These are phyloP conservation scores for Pueraria montana DNA, from an alignment of 306 rosid genomes.

Conservation along the genomic window DNA sequence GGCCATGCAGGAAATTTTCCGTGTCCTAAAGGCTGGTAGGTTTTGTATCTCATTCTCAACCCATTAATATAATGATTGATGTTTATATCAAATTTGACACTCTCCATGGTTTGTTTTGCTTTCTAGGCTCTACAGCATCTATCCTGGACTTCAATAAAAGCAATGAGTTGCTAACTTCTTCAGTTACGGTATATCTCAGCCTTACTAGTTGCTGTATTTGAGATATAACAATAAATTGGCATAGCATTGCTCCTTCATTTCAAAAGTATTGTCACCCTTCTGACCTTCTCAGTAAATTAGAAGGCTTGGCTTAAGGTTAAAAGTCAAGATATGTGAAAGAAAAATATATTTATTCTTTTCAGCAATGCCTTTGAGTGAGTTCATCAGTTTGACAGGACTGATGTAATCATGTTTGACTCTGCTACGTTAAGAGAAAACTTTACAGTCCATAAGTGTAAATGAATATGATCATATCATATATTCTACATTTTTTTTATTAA, in stretches of 20 bases:
- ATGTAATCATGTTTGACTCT: background rate
- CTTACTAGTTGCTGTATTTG: background rate
- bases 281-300: constrained; percentile 12
- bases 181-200: constrained; percentile 65
- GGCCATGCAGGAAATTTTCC: constrained; percentile 77
- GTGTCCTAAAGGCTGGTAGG: constrained; percentile 84
- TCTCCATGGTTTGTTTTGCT: constrained; percentile 37
- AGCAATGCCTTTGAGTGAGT: constrained; percentile 13
- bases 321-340: constrained; percentile 11
- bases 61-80: constrained; percentile 1
- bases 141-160: constrained; percentile 90
- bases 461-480: background rate
- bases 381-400: background rate
- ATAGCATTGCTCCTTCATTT: constrained; percentile 7
- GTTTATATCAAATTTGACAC: constrained; percentile 29
- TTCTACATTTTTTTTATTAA: background rate
- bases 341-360: background rate
- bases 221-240: background rate
- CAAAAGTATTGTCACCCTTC: background rate
- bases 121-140: constrained; percentile 76
- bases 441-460: background rate
- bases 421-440: background rate
- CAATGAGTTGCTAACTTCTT: constrained; percentile 57
- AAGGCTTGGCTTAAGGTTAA: constrained; percentile 7
- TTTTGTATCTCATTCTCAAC: constrained; percentile 10